Base-by-base conservation (phyloP, 192 early-diverging fungal genomes). In the Phycomyces nitens region DNA sequence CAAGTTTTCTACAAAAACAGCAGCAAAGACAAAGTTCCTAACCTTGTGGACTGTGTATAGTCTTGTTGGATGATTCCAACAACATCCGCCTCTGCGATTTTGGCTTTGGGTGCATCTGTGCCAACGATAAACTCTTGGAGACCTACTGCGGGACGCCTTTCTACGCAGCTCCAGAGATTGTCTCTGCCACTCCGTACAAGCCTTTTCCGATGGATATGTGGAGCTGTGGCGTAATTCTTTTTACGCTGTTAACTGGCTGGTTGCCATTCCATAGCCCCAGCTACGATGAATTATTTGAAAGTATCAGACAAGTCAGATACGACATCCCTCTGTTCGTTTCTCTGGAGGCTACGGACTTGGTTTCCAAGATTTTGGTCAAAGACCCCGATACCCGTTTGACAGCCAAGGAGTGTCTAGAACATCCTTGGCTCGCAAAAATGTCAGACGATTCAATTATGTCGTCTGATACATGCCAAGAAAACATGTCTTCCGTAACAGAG, bases 21-120 rank as follows among this genome's bases (percentile, higher is more conserved):
- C n/a, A n/a, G n/a, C n/a, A n/a, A n/a, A n/a, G n/a, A n/a, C n/a
- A n/a, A n/a, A n/a, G n/a, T n/a, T n/a, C n/a, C n/a, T n/a, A n/a
- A n/a, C n/a, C n/a, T n/a, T n/a, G n/a, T n/a, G n/a, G 14, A 42
- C 18, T 21, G 23, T 59, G 22, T 24, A 2, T 44, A 59, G 78
- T 90, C 22, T 51, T 82, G 15, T 62, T 83, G n/a, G 76, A 77
- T 14, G 24, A 70, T 5, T 65, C 80, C 0, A 56, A 78, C 51
- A 77, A 80, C 60, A 82, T 97, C 41, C 95, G 93, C 81, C 85
- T 98, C 42, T 86, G 91, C 18, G 96, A 98, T 74, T 98, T 98
- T 83, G 96, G 94, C 1, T 75, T 96, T 56, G 92, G 94, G 18
- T 51, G 44, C 15, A 26, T 60, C 22, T 44, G 47, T 27, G 43